Percentiles rank a stretch among this genome's conserved stretches.
Conservation (phyloP, 352 stramenopile genomes). For the Pythium insidiosum region DNA sequence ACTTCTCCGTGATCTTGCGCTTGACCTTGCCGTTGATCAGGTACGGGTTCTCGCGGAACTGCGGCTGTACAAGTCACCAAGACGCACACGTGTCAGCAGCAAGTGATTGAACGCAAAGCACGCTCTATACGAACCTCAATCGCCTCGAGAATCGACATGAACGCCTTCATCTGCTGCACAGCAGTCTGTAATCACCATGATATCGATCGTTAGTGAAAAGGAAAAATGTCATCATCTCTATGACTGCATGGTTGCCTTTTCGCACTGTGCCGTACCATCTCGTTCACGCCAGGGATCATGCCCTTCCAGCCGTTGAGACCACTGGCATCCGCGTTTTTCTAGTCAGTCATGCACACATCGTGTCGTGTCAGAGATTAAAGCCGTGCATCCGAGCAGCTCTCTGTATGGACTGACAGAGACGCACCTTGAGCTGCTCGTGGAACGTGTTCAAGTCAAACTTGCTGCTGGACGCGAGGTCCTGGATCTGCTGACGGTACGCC, state of each 20-base stretch:
- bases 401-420: no score
- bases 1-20: constrained; percentile 75
- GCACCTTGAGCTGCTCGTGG: constrained; percentile 59
- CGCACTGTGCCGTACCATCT: constrained; percentile 55
- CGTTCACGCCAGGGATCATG: constrained; percentile 69
- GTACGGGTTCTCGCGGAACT: constrained; percentile 59
- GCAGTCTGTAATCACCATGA: constrained; percentile 32
- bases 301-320: constrained; percentile 72
- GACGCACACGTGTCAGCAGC: no score
- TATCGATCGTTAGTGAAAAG: neutral
- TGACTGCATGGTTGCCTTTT: no score
- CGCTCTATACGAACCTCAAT: constrained; percentile 40
- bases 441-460: constrained; percentile 73
- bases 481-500: constrained; percentile 70
- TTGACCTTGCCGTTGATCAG: constrained; percentile 83
- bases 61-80: constrained; percentile 22
- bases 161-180: constrained; percentile 80
- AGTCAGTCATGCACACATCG: constrained; percentile 3
- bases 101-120: no score
- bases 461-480: constrained; percentile 50
- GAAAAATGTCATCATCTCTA: no score
- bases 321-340: constrained; percentile 74
- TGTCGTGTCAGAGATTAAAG: neutral
- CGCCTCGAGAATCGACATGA: constrained; percentile 70
- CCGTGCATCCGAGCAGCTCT: no score